Evolutionary conservation across 352 stramenopile species (phyloP), one percentile per base, ranked within the genome.

Genomic region (Phytophthora palmivora): DNA sequence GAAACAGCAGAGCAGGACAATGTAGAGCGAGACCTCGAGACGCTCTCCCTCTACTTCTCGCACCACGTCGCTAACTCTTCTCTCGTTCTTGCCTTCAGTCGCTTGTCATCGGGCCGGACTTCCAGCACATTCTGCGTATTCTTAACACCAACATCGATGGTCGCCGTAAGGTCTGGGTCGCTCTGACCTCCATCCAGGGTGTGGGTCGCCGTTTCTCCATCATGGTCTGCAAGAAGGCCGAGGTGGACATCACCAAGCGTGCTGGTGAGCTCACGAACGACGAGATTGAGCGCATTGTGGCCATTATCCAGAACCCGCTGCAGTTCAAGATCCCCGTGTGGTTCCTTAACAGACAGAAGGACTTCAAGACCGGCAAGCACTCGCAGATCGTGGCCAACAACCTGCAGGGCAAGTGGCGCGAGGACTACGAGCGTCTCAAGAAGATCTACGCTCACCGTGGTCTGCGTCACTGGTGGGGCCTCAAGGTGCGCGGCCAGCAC

Each of bases 41-140:
- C 37, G 19, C 49, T 30, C 52, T 21, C 21, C 10, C 15, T 33
- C 21, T 46, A 22, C 22, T 36, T 47, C 22, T n/a, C n/a, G 38
- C n/a, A 28, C 7, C 11, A 55, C 28, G 18, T 36, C 45, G 46
- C 44, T 70, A 58, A 58, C 44, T 32, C 62, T 58, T 2, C 54
- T 44, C 44, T 21, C 37, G 32, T 34, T 67, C 28, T 50, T 32
- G 2, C 42, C 45, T 34, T 34, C 62, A 95, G 86, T 95, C 86
- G 79, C 86, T 95, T 84, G 86, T 95, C 72, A 93, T 95, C 76
- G 90, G 92, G 74, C 91, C 87, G 76, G 97, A 99, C 81, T 99
- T 99, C 87, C 97, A 99, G 84, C 97, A 99, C 92, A 99, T 99
- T 91, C 93, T 99, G 73, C 97, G 97, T 99, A 99, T 99, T 85